Evolutionary conservation across 257 asterid species (phyloP), one percentile per base, ranked within the genome.

Genomic region (Schizonepeta tenuifolia): DNA sequence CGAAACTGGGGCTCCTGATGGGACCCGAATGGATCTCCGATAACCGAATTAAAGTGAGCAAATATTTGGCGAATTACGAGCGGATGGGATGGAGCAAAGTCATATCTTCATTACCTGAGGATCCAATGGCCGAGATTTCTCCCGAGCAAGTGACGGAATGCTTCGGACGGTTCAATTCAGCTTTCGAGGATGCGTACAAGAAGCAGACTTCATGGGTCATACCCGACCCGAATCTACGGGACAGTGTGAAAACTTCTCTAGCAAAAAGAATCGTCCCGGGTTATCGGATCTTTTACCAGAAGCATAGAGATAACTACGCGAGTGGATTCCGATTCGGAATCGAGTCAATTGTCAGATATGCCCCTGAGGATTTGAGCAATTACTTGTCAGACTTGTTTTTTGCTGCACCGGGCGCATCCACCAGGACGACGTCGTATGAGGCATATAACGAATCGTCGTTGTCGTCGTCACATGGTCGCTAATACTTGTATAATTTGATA

Each of bases 311-410:
- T 4, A 58, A 43, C 51, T 63, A 61, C 62, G 15, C 46, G 2
- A 68, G 60, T 14, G 65, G 51, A 51, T 36, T 59, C 41, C 83
- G 82, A 26, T 36, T 59, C 21, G 86, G 82, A 18, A 41, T 26
- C 2, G 90, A 77, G 65, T 41, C 89, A 8, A 71, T 87, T 69
- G 84, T 90, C 84, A 84, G 85, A 78, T 93, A 77, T 80, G 89
- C 85, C 85, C 98, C 98, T 1, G 97, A 89, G 15, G 95, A 90
- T 81, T 63, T 88, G 77, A 77, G 77, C 64, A 89, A 89, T 81
- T 89, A 81, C 86, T 65, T 93, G 51, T 90, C 96, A 4, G 93
- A 85, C 64, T 72, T 93, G 57, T 93, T 90, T 71, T 62, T 76
- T 0, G 84, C 80, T 3, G 49, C 67, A 2, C 73, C 68, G 5